Conservation (phyloP, 2,329 filamentous ascomycete genomes). For the Botrytis pseudocinerea region DNA sequence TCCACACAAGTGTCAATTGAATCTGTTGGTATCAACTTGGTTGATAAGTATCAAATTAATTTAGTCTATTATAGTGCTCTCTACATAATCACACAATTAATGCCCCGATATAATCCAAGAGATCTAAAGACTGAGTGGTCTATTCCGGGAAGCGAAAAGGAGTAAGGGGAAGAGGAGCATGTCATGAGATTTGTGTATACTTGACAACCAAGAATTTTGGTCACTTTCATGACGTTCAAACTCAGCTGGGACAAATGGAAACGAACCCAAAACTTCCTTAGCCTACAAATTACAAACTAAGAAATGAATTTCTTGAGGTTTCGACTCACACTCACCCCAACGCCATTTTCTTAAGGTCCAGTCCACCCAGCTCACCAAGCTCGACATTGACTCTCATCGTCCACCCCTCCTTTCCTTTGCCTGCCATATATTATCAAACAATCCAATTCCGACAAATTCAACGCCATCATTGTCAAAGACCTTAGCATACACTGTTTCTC, state of each 20-base stretch:
- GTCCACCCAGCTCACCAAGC: neutral
- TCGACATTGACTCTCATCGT: neutral
- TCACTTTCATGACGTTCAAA: neutral
- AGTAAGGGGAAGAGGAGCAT: neutral
- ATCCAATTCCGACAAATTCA: neutral
- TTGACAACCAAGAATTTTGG: neutral
- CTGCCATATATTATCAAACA: neutral
- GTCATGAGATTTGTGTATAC: neutral
- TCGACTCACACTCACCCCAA: neutral
- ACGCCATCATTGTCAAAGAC: neutral
- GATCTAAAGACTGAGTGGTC: neutral
- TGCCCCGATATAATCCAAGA: neutral
- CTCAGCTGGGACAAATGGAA: neutral
- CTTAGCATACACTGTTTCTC: slow-evolving; percentile 5
- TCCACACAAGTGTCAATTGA: neutral
- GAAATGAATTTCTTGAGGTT: fast-evolving
- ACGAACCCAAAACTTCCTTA: neutral
- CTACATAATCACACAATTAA: too few species aligned
- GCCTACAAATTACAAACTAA: neutral
- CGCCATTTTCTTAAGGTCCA: neutral
- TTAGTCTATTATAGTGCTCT: too few species aligned
- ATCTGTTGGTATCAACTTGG: neutral
- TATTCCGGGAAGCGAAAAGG: neutral
- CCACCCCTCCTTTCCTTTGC: neutral
- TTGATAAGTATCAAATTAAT: too few species aligned